Conservation (phyloP, 768 basidiomycete species). For the Tricholoma bakamatsutake region DNA sequence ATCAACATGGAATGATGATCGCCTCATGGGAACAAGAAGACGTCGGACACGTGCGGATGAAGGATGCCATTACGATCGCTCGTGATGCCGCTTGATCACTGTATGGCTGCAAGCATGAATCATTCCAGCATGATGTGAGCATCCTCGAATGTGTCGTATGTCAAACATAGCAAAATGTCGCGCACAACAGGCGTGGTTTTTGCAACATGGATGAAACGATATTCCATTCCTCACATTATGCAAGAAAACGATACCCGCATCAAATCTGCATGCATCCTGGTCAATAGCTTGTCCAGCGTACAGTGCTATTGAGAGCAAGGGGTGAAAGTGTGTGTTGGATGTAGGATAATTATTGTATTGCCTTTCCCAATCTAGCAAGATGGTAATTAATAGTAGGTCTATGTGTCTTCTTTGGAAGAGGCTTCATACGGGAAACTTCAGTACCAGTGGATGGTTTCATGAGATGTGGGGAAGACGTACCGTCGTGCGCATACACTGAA, state of each 20-base stretch:
- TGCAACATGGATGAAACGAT: neutral
- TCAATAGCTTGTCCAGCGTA: neutral
- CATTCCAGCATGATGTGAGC: neutral
- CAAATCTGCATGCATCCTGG: neutral
- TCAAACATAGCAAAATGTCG: neutral
- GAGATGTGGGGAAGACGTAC: conserved; percentile 39
- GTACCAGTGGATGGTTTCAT: neutral
- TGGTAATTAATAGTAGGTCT: conserved; percentile 87
- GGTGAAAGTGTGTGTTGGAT: neutral
- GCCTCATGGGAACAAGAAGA: conserved; percentile 2
- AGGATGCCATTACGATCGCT: neutral
- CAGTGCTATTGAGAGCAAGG: neutral
- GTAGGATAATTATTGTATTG: conserved; percentile 50
- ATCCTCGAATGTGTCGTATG: neutral
- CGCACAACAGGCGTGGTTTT: neutral
- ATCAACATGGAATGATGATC: conserved; percentile 4
- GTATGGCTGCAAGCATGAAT: neutral
- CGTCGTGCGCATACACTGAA: conserved; percentile 81
- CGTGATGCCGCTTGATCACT: neutral
- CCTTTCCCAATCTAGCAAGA: conserved; percentile 73
- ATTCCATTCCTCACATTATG: neutral
- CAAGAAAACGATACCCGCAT: neutral
- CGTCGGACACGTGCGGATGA: neutral
- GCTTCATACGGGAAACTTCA: conserved; percentile 33
- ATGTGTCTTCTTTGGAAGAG: conserved; percentile 59